Conservation (phyloP, 768 basidiomycete genomes). For the Clitopilus passeckerianus region DNA sequence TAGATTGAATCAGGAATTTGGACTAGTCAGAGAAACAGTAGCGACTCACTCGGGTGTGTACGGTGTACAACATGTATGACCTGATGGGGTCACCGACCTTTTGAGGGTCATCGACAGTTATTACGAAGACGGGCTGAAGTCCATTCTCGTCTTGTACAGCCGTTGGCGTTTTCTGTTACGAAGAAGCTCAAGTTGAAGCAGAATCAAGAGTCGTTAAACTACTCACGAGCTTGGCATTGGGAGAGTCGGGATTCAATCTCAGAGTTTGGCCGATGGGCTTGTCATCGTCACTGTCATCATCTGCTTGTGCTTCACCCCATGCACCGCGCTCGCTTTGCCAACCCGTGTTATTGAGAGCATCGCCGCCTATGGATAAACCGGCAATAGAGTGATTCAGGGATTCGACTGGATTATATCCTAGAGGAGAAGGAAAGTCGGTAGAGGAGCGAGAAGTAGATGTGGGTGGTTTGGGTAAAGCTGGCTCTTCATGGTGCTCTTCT, state of each 20-base stretch:
- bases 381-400: conserved; percentile 28
- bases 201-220: not conserved
- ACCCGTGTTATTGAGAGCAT: conserved; percentile 22
- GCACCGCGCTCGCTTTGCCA: conserved; percentile 51
- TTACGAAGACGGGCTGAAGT: conserved; percentile 69
- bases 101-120: conserved; percentile 95
- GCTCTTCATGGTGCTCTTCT: not conserved
- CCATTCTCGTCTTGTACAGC: conserved; percentile 30
- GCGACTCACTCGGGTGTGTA: conserved; percentile 71
- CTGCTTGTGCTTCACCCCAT: conserved; percentile 29
- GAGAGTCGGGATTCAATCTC: conserved; percentile 20
- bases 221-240: conserved; percentile 23
- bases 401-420: conserved; percentile 20
- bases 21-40: not conserved
- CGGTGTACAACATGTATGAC: conserved; percentile 94
- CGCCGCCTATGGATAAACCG: conserved; percentile 31
- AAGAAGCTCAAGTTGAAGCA: not conserved
- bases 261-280: conserved; percentile 56
- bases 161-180: conserved; percentile 9
- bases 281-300: conserved; percentile 66
- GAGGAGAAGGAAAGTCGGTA: conserved; percentile 28
- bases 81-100: conserved; percentile 95
- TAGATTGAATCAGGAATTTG: conserved; percentile 1
- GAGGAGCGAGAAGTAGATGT: conserved; percentile 19
- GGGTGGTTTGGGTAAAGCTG: not conserved